A percentile compares a stretch with the other conserved stretches of the same genome.
These are phyloP conservation scores for Aspergillus aculeatinus DNA, from an alignment of 2,329 filamentous ascomycete species.

Conservation along the genomic window DNA sequence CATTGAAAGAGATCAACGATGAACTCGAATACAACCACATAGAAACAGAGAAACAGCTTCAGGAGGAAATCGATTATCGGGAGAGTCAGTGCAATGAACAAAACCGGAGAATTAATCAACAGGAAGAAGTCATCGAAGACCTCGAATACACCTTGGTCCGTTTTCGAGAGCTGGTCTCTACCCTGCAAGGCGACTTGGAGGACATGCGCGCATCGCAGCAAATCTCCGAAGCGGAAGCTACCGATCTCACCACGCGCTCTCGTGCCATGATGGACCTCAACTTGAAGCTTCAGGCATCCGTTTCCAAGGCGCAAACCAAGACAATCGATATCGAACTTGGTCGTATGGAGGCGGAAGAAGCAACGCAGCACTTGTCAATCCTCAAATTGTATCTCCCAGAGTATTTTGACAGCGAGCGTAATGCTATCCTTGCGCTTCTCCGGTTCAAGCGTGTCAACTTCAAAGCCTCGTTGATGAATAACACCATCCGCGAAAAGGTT, in stretches of 20 bases:
- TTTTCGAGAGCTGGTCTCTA: conserved; percentile 85
- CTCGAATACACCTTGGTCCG: conserved; percentile 85
- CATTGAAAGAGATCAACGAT: conserved; percentile 86
- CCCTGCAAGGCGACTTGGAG: conserved; percentile 79
- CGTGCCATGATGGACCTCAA: conserved; percentile 97
- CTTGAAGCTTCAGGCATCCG: conserved; percentile 85
- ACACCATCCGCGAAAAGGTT: conserved; percentile 75
- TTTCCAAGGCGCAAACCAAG: conserved; percentile 88
- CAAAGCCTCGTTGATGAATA: conserved; percentile 77
- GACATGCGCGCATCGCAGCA: conserved; percentile 91
- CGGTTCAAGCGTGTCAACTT: conserved; percentile 84
- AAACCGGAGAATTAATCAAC: conserved; percentile 67
- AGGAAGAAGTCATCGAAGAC: conserved; percentile 78
- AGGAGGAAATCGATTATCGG: conserved; percentile 87
- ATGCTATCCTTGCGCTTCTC: conserved; percentile 84
- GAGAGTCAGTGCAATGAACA: conserved; percentile 84
- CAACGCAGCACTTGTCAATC: conserved; percentile 82
- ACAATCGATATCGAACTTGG: conserved; percentile 88
- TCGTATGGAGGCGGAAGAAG: conserved; percentile 84
- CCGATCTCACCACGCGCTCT: conserved; percentile 82
- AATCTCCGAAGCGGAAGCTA: conserved; percentile 88
- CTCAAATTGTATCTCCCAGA: conserved; percentile 87
- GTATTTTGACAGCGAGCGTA: conserved; percentile 73
- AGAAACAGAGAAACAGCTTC: conserved; percentile 89
- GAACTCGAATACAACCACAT: conserved; percentile 92